Evolutionary conservation across 2,329 filamentous ascomycete genomes (phyloP).

Genomic region (Pseudogymnoascus sp.): DNA sequence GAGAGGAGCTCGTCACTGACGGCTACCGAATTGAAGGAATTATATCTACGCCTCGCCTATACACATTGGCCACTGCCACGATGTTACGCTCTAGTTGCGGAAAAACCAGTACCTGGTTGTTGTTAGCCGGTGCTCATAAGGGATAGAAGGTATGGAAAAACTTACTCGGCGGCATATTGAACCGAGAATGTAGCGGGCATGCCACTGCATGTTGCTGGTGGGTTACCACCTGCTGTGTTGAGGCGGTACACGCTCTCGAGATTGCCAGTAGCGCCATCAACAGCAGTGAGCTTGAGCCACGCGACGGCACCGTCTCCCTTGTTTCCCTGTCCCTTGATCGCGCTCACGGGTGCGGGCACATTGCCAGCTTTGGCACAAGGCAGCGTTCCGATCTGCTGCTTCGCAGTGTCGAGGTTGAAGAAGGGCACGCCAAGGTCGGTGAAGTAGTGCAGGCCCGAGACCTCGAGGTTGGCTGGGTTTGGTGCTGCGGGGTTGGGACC

Average conservation of each 20-base stretch:
- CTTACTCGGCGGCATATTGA: slow-evolving; percentile 78
- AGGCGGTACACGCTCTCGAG: slow-evolving; percentile 76
- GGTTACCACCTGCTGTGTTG: slow-evolving; percentile 71
- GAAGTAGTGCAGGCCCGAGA: slow-evolving; percentile 81
- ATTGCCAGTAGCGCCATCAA: slow-evolving; percentile 48
- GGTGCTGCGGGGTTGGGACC: slow-evolving; percentile 32
- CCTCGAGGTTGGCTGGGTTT: slow-evolving; percentile 51
- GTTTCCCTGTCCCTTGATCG: slow-evolving; percentile 48
- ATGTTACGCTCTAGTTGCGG: background rate
- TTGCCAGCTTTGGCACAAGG: slow-evolving; percentile 55
- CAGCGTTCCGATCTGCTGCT: slow-evolving; percentile 50
- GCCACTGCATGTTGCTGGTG: slow-evolving; percentile 66
- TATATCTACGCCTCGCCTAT: slow-evolving; percentile 7
- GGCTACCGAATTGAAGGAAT: slow-evolving; percentile 8
- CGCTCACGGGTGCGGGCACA: slow-evolving; percentile 53
- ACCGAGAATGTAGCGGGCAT: slow-evolving; percentile 59
- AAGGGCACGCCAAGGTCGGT: slow-evolving; percentile 59
- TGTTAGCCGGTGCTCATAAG: background rate
- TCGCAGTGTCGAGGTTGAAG: slow-evolving; percentile 65
- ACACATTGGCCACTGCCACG: background rate
- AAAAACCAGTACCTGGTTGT: background rate
- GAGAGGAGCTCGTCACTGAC: slow-evolving; percentile 3
- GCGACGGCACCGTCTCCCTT: slow-evolving; percentile 61
- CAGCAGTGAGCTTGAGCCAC: slow-evolving; percentile 67
- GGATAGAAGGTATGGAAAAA: slow-evolving; percentile 32